Base-by-base conservation (phyloP, 2,329 filamentous ascomycete species). In the Ophiostoma sp. region DNA sequence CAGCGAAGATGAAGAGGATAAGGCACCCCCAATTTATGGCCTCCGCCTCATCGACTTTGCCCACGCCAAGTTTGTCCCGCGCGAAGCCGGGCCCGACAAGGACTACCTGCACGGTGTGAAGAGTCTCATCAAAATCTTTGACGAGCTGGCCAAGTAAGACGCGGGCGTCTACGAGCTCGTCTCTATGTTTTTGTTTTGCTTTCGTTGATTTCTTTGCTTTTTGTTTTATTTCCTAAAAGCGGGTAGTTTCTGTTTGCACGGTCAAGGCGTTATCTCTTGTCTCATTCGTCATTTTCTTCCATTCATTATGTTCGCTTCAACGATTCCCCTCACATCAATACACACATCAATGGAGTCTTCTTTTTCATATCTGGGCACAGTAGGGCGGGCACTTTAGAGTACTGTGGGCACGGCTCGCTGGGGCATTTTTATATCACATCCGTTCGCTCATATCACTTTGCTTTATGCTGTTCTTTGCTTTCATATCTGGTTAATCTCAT, bases 11-110 rank as follows among this genome's bases (percentile, higher is more conserved):
- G 84, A 85, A 1, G 85, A 84, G 1, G 87, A 90, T 70, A 79
- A 83, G 74, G 79, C 81, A 76, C 92, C 92, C 0, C 91, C 91
- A 78, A 88, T 97, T 59, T 93, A 92, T 78, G 88, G 90, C 15
- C 86, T 98, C 69, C 96, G 95, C 80, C 86, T 99, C 76, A 99
- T 99, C 78, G 96, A 99, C 81, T 99, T 99, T 86, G 96, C 96
- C 1, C 96, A 99, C 82, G 96, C 96, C 12, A 84, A 86, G 69
- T 98, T 92, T 91, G 92, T 90, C 0, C 92, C 93, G 0, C 93
- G 94, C 0, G 83, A 92, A 78, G 95, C 95, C 0, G 95, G 94
- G 0, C 91, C 92, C 0, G 96, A 99, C 80, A 91, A 97, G 82
- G 98, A 98, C 79, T 84, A 88, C 17, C 84, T 98, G 42, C 84